A percentile compares a stretch with the other conserved stretches of the same genome.
These are phyloP conservation scores for Ceratobasidium sp. DNA, from an alignment of 1,284 basidiomycete species.

Conservation along the genomic window DNA sequence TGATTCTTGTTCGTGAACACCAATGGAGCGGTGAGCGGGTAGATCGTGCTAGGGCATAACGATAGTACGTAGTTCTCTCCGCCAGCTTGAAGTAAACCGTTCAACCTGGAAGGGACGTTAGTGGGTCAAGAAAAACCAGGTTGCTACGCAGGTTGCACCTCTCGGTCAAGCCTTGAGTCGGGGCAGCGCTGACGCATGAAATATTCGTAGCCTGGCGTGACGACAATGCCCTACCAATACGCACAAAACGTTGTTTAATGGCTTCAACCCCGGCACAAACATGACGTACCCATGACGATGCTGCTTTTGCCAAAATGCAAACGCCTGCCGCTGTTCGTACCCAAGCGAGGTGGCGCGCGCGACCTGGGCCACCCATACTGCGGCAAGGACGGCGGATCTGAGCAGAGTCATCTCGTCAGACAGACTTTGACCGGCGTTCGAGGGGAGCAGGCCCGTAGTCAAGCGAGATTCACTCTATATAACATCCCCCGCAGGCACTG, in stretches of 20 bases:
- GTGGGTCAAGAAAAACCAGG: neutral
- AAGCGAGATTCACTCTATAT: neutral
- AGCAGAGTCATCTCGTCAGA: conserved; percentile 4
- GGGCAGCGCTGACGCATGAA: conserved; percentile 22
- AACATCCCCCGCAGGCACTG: conserved; percentile 8
- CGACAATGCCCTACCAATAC: neutral
- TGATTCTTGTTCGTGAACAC: conserved; percentile 60
- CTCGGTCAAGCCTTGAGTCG: conserved; percentile 29
- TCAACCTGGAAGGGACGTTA: neutral
- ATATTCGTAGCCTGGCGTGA: conserved; percentile 3
- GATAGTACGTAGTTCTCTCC: conserved; percentile 57
- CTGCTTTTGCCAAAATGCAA: conserved; percentile 24
- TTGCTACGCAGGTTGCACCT: conserved; percentile 3
- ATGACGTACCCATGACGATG: conserved; percentile 18
- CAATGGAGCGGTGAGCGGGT: conserved; percentile 56
- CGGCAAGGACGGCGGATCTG: conserved; percentile 1
- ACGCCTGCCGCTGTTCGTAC: conserved; percentile 27
- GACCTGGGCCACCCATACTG: conserved; percentile 4
- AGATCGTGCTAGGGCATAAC: conserved; percentile 58
- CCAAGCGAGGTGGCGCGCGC: conserved; percentile 21
- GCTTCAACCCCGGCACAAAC: neutral
- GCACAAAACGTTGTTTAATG: neutral
- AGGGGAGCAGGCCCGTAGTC: conserved; percentile 1
- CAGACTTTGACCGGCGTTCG: conserved; percentile 8
- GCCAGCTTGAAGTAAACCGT: conserved; percentile 24